Conservation (phyloP, 1,139 yeast genomes). For the Kurtzmaniella natalensis region DNA sequence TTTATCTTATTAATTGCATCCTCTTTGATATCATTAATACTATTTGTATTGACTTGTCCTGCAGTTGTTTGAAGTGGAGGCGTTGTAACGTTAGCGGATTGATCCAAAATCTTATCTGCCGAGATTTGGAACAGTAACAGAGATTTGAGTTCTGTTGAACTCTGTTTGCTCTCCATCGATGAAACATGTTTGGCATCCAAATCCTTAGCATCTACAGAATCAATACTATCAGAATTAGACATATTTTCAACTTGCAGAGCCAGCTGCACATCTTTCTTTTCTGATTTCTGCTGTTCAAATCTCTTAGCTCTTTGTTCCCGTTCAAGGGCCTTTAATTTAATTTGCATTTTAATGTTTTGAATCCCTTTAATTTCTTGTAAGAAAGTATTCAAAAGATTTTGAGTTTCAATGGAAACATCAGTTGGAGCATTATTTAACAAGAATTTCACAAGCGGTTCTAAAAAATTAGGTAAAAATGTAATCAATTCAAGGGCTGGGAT, state of each 20-base stretch:
- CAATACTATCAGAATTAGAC: constrained; percentile 1
- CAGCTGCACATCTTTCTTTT: constrained; percentile 8
- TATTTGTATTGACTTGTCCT: too few relatives aligned
- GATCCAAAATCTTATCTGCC: too few relatives aligned
- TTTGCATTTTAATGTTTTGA: constrained; percentile 58
- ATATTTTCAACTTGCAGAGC: too few relatives aligned
- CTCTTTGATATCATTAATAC: too few relatives aligned
- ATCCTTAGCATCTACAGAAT: background rate
- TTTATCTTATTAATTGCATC: too few relatives aligned
- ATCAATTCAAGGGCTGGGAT: constrained; percentile 89
- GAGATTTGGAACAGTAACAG: too few relatives aligned
- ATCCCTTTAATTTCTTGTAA: constrained; percentile 77
- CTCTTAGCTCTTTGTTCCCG: constrained; percentile 6
- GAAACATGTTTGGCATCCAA: too few relatives aligned
- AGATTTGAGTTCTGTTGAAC: background rate
- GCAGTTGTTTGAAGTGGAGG: too few relatives aligned
- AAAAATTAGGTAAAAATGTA: constrained; percentile 81
- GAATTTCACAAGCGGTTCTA: constrained; percentile 80
- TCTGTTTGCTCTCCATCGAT: too few relatives aligned
- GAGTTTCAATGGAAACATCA: constrained; percentile 86
- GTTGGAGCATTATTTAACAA: constrained; percentile 74
- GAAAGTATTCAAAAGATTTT: constrained; percentile 67
- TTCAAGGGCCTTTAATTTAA: constrained; percentile 28
- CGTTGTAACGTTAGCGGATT: too few relatives aligned
- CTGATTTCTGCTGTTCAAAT: constrained; percentile 13